A percentile compares a stretch with the other conserved stretches of the same genome.
Evolutionary conservation across 768 basidiomycete genomes (phyloP).

Genomic region (Suillus americanus): DNA sequence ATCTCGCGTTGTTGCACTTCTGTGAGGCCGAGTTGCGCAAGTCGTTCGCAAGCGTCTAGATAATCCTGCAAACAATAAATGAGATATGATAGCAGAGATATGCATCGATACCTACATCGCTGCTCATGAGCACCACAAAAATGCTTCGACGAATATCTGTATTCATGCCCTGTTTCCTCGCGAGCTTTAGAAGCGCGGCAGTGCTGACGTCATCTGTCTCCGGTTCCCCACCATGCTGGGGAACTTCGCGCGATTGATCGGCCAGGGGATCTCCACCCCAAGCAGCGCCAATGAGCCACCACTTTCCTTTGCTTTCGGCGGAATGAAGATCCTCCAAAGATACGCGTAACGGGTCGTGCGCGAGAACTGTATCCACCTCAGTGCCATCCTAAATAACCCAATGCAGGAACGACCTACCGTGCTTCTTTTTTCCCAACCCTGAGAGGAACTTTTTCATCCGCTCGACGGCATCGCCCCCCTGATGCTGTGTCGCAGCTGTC

Average conservation of each 20-base stretch:
- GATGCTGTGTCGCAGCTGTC: constrained; percentile 58
- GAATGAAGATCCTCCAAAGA: constrained; percentile 82
- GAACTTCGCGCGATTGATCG: constrained; percentile 52
- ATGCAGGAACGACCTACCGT: constrained; percentile 42
- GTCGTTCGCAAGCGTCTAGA: constrained; percentile 90
- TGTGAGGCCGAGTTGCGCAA: constrained; percentile 78
- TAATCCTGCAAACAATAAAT: constrained; percentile 67
- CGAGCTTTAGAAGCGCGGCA: constrained; percentile 68
- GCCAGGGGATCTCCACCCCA: constrained; percentile 92
- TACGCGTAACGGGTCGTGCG: constrained; percentile 84
- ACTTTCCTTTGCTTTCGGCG: constrained; percentile 87
- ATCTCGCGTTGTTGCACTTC: constrained; percentile 95
- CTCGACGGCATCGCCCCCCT: constrained; percentile 74
- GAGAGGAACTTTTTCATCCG: constrained; percentile 87
- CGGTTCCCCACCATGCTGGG: constrained; percentile 21
- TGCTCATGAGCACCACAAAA: constrained; percentile 94
- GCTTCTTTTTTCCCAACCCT: constrained; percentile 72
- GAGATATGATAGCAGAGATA: neutral
- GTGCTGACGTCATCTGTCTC: constrained; percentile 31
- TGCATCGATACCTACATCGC: constrained; percentile 62
- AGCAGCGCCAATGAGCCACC: constrained; percentile 98
- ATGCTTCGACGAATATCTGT: constrained; percentile 91
- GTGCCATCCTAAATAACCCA: neutral
- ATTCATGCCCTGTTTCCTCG: constrained; percentile 96
- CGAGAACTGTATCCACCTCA: constrained; percentile 53